phyloP scores from a whole-genome alignment of 2,329 filamentous ascomycete genomes.

The Neonectria magnoliae region DNA sequence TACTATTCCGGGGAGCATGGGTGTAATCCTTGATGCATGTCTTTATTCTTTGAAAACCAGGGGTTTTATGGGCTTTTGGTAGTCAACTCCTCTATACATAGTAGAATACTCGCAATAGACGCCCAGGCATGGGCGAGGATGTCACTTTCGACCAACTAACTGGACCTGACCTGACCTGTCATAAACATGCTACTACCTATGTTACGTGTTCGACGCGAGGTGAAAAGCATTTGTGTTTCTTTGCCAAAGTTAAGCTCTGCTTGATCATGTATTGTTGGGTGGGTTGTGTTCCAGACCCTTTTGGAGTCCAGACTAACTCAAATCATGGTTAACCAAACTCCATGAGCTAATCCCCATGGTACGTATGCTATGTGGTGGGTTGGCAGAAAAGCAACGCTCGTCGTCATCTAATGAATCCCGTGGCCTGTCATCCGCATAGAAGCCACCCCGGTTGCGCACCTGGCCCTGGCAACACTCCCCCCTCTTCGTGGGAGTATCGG shows the following conservation, averaged over 20 bases:
- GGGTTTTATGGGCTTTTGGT: slow-evolving; percentile 11
- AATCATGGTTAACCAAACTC: neutral
- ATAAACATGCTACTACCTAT: too few relatives aligned
- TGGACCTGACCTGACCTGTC: neutral
- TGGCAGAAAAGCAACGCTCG: slow-evolving; percentile 7
- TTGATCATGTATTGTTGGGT: neutral
- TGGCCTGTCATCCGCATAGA: neutral
- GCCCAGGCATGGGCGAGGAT: slow-evolving; percentile 12
- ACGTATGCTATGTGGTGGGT: neutral
- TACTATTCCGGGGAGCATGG: slow-evolving; percentile 31
- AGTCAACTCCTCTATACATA: slow-evolving; percentile 12
- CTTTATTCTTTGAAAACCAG: slow-evolving; percentile 28
- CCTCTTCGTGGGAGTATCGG: neutral
- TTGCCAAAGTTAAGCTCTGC: neutral
- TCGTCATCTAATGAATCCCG: neutral
- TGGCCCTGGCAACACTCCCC: neutral
- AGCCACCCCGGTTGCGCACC: neutral
- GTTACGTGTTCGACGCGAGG: too few relatives aligned
- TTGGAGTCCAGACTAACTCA: neutral
- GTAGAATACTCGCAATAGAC: slow-evolving; percentile 18
- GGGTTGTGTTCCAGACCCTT: neutral
- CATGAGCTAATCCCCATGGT: neutral
- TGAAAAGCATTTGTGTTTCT: neutral
- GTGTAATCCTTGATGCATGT: slow-evolving; percentile 26
- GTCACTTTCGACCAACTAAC: neutral